These are phyloP conservation scores for Trametopsis cervina DNA, from an alignment of 768 basidiomycete genomes.

Conservation along the genomic window DNA sequence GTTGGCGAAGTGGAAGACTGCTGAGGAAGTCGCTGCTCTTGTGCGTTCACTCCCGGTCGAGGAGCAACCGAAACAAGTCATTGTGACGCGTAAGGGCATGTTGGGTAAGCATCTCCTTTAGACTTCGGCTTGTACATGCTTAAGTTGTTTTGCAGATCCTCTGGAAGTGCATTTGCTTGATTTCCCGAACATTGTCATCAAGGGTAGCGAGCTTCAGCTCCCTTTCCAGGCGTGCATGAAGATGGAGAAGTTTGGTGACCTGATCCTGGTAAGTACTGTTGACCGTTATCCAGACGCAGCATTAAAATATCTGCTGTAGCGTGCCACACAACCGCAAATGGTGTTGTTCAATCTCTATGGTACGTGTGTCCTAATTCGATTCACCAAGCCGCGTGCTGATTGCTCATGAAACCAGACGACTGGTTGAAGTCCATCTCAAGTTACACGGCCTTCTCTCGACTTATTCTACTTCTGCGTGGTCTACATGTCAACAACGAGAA, in stretches of 20 bases:
- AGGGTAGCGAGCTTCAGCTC: conserved; percentile 94
- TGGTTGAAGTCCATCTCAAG: conserved; percentile 99
- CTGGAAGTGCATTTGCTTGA: conserved; percentile 98
- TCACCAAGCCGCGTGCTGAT: neutral
- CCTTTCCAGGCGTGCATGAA: conserved; percentile 99
- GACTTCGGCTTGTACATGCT: conserved; percentile 2
- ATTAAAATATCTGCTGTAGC: conserved; percentile 31
- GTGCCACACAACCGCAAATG: conserved; percentile 98
- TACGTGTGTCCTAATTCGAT: neutral
- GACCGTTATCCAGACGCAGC: neutral
- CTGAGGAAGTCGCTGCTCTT: conserved; percentile 98
- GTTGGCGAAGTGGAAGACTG: conserved; percentile 99
- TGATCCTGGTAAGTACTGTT: conserved; percentile 63
- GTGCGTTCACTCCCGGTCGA: conserved; percentile 98
- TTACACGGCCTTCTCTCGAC: conserved; percentile 97
- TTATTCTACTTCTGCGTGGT: conserved; percentile 94
- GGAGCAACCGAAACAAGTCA: conserved; percentile 99
- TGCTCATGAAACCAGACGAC: conserved; percentile 54
- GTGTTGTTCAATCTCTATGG: conserved; percentile 94
- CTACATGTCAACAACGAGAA: conserved; percentile 99
- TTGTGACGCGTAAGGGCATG: conserved; percentile 99
- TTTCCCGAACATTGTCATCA: conserved; percentile 99
- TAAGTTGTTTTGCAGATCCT: conserved; percentile 46
- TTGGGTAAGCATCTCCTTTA: conserved; percentile 49
- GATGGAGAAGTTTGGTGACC: conserved; percentile 99